Base-by-base conservation (phyloP, 2,329 filamentous ascomycete genomes). In the Verticillium tricorpus region DNA sequence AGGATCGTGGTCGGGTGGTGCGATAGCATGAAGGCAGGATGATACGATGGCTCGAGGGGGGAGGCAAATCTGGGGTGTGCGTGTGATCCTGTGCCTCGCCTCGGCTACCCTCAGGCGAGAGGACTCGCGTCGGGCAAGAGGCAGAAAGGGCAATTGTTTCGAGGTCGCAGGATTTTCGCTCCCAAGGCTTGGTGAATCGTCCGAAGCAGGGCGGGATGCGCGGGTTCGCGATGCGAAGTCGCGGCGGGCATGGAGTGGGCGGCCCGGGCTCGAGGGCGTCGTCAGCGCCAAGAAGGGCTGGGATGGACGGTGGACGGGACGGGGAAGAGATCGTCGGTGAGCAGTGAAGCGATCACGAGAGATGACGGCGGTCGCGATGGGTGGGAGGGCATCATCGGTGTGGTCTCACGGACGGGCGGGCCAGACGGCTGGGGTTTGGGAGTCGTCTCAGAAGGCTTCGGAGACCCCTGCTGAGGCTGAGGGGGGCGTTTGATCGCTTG, bases 31-130 rank as follows among this genome's bases (percentile, higher is more conserved):
- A 61, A 61, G 28, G 28, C 28, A 28, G 1, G 28, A 28, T 28
- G 28, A 28, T 28, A 28, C 6, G 28, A 58, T 62, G 52, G 66
- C 55, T 52, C 68, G 69, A 34, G 67, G 58, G 19, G 62, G 58
- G 56, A 67, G 55, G 32, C 60, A 67, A 40, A 65, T 34, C 14
- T 64, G 66, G 15, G 62, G 67, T 14, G 57, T 61, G 34, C 65
- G 67, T 40, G 15, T 17, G 37, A 15, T 28, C 6, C 28, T 28
- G 28, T 5, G 3, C 28, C 28, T 28, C 28, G 28, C 28, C 28
- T 28, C 28, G 28, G 28, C 28, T 6, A 28, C 28, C 28, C 1
- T 28, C 28, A 28, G 28, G 1, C 28, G 6, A 28, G 35, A 37
- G 35, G 35, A 8, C 35, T 37, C 35, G 35, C 4, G 5, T 28